Percentiles rank a stretch among this genome's conserved stretches.
Conservation (phyloP, 1,284 basidiomycete genomes). For the Pyrrhoderma noxium region DNA sequence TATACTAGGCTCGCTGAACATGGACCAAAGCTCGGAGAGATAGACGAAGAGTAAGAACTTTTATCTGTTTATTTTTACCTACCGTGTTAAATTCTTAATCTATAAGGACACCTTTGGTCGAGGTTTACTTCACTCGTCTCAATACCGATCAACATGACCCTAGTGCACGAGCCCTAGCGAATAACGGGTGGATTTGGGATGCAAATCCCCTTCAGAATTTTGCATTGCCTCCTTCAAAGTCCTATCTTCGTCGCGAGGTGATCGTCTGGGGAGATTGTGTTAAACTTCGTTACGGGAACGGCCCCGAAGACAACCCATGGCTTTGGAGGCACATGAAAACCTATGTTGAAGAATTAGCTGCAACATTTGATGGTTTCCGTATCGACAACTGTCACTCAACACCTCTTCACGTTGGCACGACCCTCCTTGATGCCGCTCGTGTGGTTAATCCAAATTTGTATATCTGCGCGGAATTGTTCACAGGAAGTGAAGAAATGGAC, state of each 20-base stretch:
- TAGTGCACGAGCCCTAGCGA: slow-evolving; percentile 75
- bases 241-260: slow-evolving; percentile 91
- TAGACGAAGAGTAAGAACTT: slow-evolving; percentile 58
- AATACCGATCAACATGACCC: slow-evolving; percentile 57
- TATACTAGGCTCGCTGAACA: slow-evolving; percentile 77
- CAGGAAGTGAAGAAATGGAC: slow-evolving; percentile 92
- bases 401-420: slow-evolving; percentile 87
- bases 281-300: slow-evolving; percentile 87
- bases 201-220: slow-evolving; percentile 95
- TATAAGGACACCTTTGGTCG: slow-evolving; percentile 71
- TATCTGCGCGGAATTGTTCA: slow-evolving; percentile 95
- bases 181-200: slow-evolving; percentile 99
- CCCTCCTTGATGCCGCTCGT: slow-evolving; percentile 87
- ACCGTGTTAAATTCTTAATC: not conserved
- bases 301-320: slow-evolving; percentile 83
- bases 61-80: not conserved
- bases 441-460: slow-evolving; percentile 88
- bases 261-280: slow-evolving; percentile 99
- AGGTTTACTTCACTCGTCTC: slow-evolving; percentile 85
- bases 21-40: slow-evolving; percentile 81
- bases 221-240: slow-evolving; percentile 90
- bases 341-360: slow-evolving; percentile 77
- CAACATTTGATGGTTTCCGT: slow-evolving; percentile 88
- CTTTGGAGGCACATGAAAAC: slow-evolving; percentile 91
- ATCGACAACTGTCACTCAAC: slow-evolving; percentile 99